Percentiles rank a stretch among this genome's conserved stretches.
phyloP scores from a whole-genome alignment of 371 early-diverging fungal species.

The Lichtheimia hyalospora region DNA sequence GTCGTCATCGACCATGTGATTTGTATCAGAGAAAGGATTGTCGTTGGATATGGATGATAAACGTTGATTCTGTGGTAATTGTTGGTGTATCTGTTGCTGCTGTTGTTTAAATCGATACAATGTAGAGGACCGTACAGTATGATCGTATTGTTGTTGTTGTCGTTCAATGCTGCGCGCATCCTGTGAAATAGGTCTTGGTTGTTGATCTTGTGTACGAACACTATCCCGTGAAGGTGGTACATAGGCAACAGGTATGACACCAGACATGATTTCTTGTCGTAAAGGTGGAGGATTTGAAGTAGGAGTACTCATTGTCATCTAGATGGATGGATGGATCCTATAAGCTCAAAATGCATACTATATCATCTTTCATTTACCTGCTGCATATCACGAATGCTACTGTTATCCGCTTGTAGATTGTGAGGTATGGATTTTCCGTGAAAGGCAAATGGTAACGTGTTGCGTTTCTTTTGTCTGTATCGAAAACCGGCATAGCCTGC shows the following conservation, averaged over 20 bases:
- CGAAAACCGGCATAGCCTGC: constrained; percentile 19
- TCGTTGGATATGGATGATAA: background rate
- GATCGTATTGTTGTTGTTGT: constrained; percentile 16
- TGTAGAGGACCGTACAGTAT: background rate
- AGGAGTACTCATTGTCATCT: no score
- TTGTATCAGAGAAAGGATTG: constrained; percentile 15
- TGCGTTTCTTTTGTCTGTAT: constrained; percentile 23
- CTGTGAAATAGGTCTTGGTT: constrained; percentile 3
- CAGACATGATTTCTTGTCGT: constrained; percentile 30
- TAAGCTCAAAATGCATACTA: no score
- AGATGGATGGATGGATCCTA: no score
- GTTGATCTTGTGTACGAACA: constrained; percentile 1
- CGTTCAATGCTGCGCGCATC: background rate
- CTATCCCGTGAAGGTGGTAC: constrained; percentile 36
- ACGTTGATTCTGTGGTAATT: background rate
- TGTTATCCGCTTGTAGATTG: background rate
- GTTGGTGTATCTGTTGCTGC: background rate
- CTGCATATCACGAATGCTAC: background rate
- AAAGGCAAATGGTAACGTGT: constrained; percentile 28
- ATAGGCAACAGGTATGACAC: constrained; percentile 50
- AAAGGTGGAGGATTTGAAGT: no score
- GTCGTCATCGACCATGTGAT: constrained; percentile 2
- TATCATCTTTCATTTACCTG: background rate
- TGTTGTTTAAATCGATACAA: background rate
- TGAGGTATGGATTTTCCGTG: constrained; percentile 11